Evolutionary conservation across 2,329 filamentous ascomycete genomes (phyloP), one percentile per base, ranked within the genome.

Genomic region (Alternaria postmessia): DNA sequence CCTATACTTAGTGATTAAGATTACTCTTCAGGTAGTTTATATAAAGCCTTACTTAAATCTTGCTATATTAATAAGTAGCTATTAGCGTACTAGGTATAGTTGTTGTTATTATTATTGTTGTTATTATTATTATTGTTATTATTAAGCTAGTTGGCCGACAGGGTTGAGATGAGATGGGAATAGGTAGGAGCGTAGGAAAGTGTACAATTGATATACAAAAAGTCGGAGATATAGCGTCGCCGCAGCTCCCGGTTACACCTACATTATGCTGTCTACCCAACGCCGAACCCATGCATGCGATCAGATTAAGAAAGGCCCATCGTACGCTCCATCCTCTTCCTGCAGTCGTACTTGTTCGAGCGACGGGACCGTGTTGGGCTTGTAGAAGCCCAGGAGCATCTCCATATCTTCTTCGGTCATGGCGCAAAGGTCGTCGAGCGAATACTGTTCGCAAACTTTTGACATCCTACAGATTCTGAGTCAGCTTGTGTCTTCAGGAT

Each of bases 381-480:
- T 78, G 72, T 96, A 97, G 75, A 89, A 94, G n/a, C 84, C 82
- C 38, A 98, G 81, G n/a, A 98, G 82, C 55, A 85, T 86, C 56
- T 91, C 88, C 91, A 98, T 96, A 71, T 85, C 94, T 70, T 90
- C 86, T 51, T 95, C 91, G 20, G 87, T 88, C 85, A 98, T 88
- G 34, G 87, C 86, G 67, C 92, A 94, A 68, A 98, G 86, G 63
- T 97, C 91, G 62, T 96, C 90, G 76, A 96, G 87, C 54, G 85
- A 89, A 84, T 94, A 97, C 36, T 88, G 85, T 69, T 97, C 93
- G 81, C 94, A 97, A 36, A 98, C 92, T 65, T 88, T 90, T 48
- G 89, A 93, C 91, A 98, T 98, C 93, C 91, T 93, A 64, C 14
- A 11, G 16, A 12, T 12, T 42, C 30, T n/a, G 30, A 38, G 71